A percentile compares a stretch with the other conserved stretches of the same genome.
These are phyloP conservation scores for Trichoderma orchidacearum DNA, from an alignment of 495 filamentous ascomycete species.

Conservation along the genomic window DNA sequence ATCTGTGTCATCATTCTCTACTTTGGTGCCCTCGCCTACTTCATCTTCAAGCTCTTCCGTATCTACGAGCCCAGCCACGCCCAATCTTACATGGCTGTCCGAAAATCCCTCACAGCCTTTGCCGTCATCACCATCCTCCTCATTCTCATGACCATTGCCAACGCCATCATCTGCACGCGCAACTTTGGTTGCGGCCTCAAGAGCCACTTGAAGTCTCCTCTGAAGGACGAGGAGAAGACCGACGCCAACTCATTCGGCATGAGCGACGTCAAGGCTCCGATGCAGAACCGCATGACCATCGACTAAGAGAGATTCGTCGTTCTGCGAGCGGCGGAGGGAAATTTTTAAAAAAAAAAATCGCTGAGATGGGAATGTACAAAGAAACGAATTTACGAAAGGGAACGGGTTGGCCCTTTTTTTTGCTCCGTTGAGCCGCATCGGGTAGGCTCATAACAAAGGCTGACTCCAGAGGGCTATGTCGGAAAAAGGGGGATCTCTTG, in stretches of 20 bases:
- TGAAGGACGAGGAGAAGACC: slow-evolving; percentile 54
- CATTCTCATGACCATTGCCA: slow-evolving; percentile 78
- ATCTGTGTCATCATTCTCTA: slow-evolving; percentile 67
- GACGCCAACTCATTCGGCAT: slow-evolving; percentile 57
- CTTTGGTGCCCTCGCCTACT: slow-evolving; percentile 84
- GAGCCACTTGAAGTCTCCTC: slow-evolving; percentile 59
- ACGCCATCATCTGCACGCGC: slow-evolving; percentile 69
- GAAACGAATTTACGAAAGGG: slow-evolving; percentile 3
- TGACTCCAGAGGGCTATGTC: not conserved
- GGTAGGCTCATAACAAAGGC: not conserved
- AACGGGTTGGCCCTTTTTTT: not conserved
- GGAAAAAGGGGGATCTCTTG: not conserved
- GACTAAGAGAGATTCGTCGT: slow-evolving; percentile 38
- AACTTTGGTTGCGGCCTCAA: slow-evolving; percentile 92
- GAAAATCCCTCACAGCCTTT: slow-evolving; percentile 76
- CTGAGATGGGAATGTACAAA: slow-evolving; percentile 2
- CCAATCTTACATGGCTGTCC: slow-evolving; percentile 54
- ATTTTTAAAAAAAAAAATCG: not conserved
- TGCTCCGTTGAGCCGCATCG: not conserved
- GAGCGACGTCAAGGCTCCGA: slow-evolving; percentile 43
- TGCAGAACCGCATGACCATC: slow-evolving; percentile 74
- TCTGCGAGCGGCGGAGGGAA: not conserved
- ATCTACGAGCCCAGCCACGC: slow-evolving; percentile 60
- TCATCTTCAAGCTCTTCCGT: slow-evolving; percentile 93
- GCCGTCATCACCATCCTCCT: slow-evolving; percentile 82